Conservation (phyloP, 176 grass and related monocot species). For the Lolium rigidum region DNA sequence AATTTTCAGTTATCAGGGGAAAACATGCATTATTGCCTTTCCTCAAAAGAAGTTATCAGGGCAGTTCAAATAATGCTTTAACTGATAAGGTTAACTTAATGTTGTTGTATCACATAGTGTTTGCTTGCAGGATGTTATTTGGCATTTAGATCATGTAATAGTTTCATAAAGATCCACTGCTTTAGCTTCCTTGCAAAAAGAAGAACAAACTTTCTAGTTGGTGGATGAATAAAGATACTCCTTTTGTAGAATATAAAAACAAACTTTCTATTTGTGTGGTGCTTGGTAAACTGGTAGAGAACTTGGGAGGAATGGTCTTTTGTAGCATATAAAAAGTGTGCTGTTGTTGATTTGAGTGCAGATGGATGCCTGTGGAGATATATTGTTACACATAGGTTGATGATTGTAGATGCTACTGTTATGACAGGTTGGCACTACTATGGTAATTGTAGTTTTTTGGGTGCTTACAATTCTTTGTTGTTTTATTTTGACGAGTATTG, state of each 20-base stretch:
- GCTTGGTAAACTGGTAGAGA: neutral
- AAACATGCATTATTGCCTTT: too few relatives aligned
- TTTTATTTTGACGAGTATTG: neutral
- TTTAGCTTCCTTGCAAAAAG: neutral
- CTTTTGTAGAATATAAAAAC: too few relatives aligned
- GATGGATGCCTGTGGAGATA: neutral
- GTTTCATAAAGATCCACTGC: neutral
- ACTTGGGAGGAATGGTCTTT: neutral
- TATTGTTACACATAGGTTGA: neutral
- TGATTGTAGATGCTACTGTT: neutral
- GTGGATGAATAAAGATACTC: neutral
- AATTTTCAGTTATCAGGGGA: neutral
- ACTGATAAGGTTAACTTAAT: neutral
- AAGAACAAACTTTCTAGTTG: neutral
- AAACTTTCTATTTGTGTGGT: neutral
- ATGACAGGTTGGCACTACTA: neutral
- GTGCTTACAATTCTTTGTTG: neutral
- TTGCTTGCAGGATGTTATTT: neutral
- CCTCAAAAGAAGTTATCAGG: neutral
- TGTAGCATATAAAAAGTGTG: neutral
- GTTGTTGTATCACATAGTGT: neutral
- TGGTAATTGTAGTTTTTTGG: neutral
- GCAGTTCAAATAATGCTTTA: neutral
- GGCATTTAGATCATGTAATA: neutral
- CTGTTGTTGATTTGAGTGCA: slow-evolving; percentile 9